Base-by-base conservation (phyloP, 2,329 filamentous ascomycete species). In the Alternaria brassicicola region DNA sequence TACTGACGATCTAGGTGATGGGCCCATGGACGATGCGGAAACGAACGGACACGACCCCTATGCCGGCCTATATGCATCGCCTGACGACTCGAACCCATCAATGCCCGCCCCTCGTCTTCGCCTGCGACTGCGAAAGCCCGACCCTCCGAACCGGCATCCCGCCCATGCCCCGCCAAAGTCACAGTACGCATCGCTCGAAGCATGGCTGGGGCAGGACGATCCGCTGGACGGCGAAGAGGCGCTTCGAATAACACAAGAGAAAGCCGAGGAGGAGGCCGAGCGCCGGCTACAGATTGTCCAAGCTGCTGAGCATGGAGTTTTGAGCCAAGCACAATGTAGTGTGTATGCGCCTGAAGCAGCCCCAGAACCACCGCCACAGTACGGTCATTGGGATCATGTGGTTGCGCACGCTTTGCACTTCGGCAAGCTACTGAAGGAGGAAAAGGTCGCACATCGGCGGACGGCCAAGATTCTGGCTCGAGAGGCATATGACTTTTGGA, bases 321-420 rank as follows among this genome's bases (percentile, higher is more conserved):
- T 97, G 26, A 92, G 89, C 49, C 80, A 84, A 52, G 86, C 88
- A 59, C 83, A 84, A 59, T 94, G 91, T 72, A 89, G 88, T 2
- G 79, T 89, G 23, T 95, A 91, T 67, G 83, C 88, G 17, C 90
- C 91, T 0, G 91, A 95, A 62, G 82, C 87, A 12, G 84, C 85
- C 59, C 88, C 91, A 55, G 90, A 96, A 68, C 91, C 91, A 0
- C 85, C 87, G 0, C 84, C 85, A 51, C 92, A 95, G 70, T 98
- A 92, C 82, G 88, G 90, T n/a, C 93, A 96, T 66, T 85, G 87
- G 71, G 93, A 98, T 71, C 91, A 98, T 73, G 83, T 98, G 52
- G 83, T 90, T 43, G 88, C 89, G 45, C 93, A 96, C 61, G 89
- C 90, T 57, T 73, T 89, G 12, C 89, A 93, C 67, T 94, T 98